A percentile compares a stretch with the other conserved stretches of the same genome.
Conservation (phyloP, 225 moss, liverwort and hornwort genomes). For the Pleurozium schreberi region DNA sequence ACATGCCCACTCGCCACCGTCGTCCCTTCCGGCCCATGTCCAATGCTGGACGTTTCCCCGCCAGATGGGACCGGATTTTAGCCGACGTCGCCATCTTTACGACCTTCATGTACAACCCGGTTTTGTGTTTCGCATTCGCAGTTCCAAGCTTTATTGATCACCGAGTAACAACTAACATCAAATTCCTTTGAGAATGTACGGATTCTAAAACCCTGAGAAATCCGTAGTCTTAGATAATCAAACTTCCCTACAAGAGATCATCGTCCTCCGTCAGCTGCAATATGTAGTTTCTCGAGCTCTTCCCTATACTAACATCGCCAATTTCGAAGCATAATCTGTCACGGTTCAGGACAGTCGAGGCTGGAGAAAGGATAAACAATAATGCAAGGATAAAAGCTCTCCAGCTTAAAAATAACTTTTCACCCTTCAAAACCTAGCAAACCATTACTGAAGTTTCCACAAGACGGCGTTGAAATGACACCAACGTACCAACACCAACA, state of each 20-base stretch:
- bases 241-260: neutral
- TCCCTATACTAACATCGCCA: neutral
- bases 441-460: neutral
- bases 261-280: neutral
- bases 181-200: neutral
- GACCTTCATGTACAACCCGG: conserved; percentile 14
- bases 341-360: neutral
- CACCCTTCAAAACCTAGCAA: neutral
- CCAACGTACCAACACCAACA: neutral
- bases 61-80: conserved; percentile 40
- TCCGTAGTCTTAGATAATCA: neutral
- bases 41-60: conserved; percentile 26
- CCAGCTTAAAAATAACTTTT: neutral
- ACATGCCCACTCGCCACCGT: conserved; percentile 39
- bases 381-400: neutral
- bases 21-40: conserved; percentile 24
- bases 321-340: neutral
- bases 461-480: neutral
- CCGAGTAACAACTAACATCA: neutral
- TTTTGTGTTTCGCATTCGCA: neutral
- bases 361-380: neutral
- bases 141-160: neutral
- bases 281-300: neutral
- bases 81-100: conserved; percentile 41
- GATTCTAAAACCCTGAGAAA: neutral